Percentiles rank a stretch among this genome's conserved stretches.
phyloP scores from a whole-genome alignment of 2,329 filamentous ascomycete genomes.

The Ophiocordyceps sinensis region DNA sequence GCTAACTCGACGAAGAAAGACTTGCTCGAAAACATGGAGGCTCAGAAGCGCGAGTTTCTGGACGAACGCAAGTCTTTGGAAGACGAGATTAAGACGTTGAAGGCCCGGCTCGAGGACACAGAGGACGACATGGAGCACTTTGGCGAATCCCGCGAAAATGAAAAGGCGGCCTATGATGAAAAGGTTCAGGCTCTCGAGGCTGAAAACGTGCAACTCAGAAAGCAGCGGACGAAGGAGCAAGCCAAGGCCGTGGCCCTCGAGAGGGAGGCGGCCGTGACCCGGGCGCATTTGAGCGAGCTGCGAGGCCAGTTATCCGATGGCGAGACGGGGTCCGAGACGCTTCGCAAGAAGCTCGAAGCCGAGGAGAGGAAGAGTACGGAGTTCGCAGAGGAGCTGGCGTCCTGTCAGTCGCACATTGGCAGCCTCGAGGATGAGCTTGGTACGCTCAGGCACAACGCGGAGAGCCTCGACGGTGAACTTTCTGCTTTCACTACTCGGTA shows the following conservation, averaged over 20 bases:
- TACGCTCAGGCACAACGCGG: conserved; percentile 50
- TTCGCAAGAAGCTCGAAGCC: conserved; percentile 61
- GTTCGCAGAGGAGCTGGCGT: conserved; percentile 56
- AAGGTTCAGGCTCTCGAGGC: conserved; percentile 52
- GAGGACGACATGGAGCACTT: conserved; percentile 87
- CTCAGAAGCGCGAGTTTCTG: conserved; percentile 76
- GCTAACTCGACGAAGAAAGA: conserved; percentile 87
- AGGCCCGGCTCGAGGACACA: conserved; percentile 66
- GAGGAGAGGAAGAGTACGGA: conserved; percentile 57
- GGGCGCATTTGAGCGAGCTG: conserved; percentile 53
- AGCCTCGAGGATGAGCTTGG: conserved; percentile 63
- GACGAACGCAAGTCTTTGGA: conserved; percentile 75
- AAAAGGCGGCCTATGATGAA: conserved; percentile 56
- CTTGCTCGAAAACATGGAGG: conserved; percentile 86
- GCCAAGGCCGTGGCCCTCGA: conserved; percentile 41
- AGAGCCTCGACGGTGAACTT: conserved; percentile 37
- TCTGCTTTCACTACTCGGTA: conserved; percentile 40
- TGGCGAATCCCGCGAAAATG: conserved; percentile 69
- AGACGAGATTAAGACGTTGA: conserved; percentile 62
- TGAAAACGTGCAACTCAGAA: conserved; percentile 51
- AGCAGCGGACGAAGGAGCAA: conserved; percentile 39
- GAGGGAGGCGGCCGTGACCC: conserved; percentile 45
- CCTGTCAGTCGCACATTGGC: conserved; percentile 61
- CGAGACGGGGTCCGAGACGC: conserved; percentile 66
- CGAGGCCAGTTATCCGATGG: conserved; percentile 64